Base-by-base conservation (phyloP, 78 protist species). In the Emiliania huxleyi region DNA sequence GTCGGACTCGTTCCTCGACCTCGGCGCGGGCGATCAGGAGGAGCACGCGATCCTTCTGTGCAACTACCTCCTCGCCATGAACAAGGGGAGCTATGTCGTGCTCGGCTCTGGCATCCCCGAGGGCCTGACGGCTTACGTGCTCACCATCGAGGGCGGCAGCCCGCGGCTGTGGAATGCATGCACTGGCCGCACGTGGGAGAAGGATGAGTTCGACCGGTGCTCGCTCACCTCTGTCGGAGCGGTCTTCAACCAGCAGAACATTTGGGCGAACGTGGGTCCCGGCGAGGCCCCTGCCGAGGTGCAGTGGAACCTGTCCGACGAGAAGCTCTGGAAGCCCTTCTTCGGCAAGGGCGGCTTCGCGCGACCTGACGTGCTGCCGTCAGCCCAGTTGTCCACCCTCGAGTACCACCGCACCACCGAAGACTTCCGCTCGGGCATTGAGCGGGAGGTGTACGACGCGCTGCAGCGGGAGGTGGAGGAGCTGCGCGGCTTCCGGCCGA, bases 21-120 rank as follows among this genome's bases (percentile, higher is more conserved):
- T 77, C 12, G 29, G 46, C 49, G 87, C 87, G n/a, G 87, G 87
- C 12, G 87, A 77, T 21, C 0, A 8, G 18, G 87, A 77, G 35
- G 87, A 77, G 87, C 87, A 77, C n/a, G 87, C 87, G n/a, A 4
- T 77, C 33, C 87, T 77, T n/a, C n/a, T 77, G 35, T 77, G 87
- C 87, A 77, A 77, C 87, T 42, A 25, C 48, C 35, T 77, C 23
- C 87, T 77, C 6, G 43, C 19, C 15, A 4, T 5, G n/a, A 48
- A 48, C 35, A 40, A 77, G 29, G 48, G 42, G 48, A 33, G 48
- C 19, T 77, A 77, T 48, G 87, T 77, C 23, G 49, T 77, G 12
- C 4, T 77, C 49, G 87, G 87, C 29, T 21, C 6, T 1, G 26
- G n/a, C 2, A 40, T 40, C 21, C 87, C 45, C 44, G 87, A 77